phyloP scores from a whole-genome alignment of 768 basidiomycete genomes.

The Podaxis carcinomalis region DNA sequence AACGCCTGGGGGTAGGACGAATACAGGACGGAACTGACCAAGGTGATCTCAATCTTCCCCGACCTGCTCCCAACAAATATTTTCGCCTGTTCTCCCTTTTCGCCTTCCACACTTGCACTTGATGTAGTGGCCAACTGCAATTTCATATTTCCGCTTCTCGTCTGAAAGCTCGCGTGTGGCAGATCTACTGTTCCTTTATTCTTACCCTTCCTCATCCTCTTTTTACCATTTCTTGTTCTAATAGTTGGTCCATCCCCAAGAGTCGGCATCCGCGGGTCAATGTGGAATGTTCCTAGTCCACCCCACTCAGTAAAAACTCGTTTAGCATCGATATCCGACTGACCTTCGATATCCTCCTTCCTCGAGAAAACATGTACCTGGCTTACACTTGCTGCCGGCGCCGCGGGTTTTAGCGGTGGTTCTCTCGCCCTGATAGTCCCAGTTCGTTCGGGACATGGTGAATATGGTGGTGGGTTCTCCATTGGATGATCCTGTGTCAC shows the following conservation, averaged over 20 bases:
- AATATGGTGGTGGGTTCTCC: constrained; percentile 25
- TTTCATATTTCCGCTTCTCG: constrained; percentile 34
- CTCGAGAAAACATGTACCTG: constrained; percentile 28
- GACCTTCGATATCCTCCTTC: constrained; percentile 29
- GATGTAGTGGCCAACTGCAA: constrained; percentile 32
- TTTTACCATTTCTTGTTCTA: constrained; percentile 11
- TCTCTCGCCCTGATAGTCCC: not conserved
- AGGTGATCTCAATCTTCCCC: constrained; percentile 35
- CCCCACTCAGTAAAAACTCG: too few species aligned
- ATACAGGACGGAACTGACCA: constrained; percentile 24
- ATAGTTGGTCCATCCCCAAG: constrained; percentile 17
- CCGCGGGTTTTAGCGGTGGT: not conserved
- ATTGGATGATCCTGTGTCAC: not conserved
- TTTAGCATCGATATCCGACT: not conserved
- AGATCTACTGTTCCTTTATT: constrained; percentile 20
- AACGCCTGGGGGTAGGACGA: not conserved
- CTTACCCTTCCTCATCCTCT: constrained; percentile 18
- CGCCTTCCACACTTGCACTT: constrained; percentile 23
- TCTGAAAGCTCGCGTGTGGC: constrained; percentile 37
- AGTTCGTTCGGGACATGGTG: not conserved
- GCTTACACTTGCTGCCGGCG: constrained; percentile 20
- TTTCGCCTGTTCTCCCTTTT: constrained; percentile 24
- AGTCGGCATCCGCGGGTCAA: constrained; percentile 32
- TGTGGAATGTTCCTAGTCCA: constrained; percentile 33
- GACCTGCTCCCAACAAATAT: constrained; percentile 32